These are phyloP conservation scores for Pestalotiopsis sp. DNA, from an alignment of 2,329 filamentous ascomycete genomes.

Conservation along the genomic window DNA sequence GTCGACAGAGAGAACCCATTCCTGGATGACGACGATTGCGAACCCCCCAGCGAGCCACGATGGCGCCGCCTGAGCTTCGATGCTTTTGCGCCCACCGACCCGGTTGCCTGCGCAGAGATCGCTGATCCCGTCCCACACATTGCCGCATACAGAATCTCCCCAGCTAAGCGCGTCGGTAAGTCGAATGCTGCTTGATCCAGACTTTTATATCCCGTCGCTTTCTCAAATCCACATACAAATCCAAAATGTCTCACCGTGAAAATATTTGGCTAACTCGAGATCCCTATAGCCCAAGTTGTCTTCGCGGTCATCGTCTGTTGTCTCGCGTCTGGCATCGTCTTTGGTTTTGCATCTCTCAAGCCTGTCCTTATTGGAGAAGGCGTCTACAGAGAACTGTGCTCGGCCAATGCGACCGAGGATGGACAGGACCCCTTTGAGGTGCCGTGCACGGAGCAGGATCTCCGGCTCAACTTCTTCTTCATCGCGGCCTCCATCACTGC, in stretches of 20 bases:
- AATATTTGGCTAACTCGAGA: not conserved
- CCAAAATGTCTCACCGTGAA: not conserved
- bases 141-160: conserved; percentile 34
- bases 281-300: conserved; percentile 57
- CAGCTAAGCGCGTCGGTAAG: conserved; percentile 31
- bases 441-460: conserved; percentile 56
- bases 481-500: conserved; percentile 69
- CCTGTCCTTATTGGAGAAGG: conserved; percentile 62
- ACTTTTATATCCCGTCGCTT: not conserved
- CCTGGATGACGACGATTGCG: conserved; percentile 17
- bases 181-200: not conserved
- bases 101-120: conserved; percentile 30
- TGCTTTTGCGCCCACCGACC: conserved; percentile 26
- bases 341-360: conserved; percentile 68
- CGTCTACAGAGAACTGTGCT: conserved; percentile 59
- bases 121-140: conserved; percentile 29
- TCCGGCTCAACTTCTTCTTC: conserved; percentile 70
- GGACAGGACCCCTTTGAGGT: conserved; percentile 23
- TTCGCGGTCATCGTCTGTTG: conserved; percentile 69
- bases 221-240: not conserved
- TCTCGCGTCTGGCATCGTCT: conserved; percentile 65
- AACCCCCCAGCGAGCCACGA: conserved; percentile 23
- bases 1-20: conserved; percentile 39
- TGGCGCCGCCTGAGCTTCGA: conserved; percentile 35
- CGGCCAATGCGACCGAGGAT: conserved; percentile 43